Evolutionary conservation across 1,139 yeast genomes (phyloP).

Genomic region (Debaryomyces psychrophilus): DNA sequence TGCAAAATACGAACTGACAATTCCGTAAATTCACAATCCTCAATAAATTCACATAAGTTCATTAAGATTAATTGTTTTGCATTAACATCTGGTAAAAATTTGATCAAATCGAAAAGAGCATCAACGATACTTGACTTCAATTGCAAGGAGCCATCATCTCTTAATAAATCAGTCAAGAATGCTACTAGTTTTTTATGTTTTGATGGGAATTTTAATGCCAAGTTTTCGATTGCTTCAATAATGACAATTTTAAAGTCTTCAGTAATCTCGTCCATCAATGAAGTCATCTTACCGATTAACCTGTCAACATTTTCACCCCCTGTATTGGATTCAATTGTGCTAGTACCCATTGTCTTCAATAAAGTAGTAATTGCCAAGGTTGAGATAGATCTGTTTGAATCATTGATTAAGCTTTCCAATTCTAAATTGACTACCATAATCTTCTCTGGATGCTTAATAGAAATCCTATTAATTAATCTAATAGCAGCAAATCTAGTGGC

Average conservation of each 20-base stretch:
- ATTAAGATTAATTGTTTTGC: conserved; percentile 86
- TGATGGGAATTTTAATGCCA: conserved; percentile 90
- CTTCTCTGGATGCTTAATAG: conserved; percentile 79
- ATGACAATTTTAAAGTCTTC: conserved; percentile 95
- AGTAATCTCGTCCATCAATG: conserved; percentile 89
- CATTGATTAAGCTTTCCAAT: conserved; percentile 84
- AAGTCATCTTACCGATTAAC: conserved; percentile 82
- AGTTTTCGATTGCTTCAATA: conserved; percentile 89
- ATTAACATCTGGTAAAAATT: conserved; percentile 70
- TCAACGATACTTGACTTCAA: conserved; percentile 89
- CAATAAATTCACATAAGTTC: conserved; percentile 93
- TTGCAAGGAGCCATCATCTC: conserved; percentile 87
- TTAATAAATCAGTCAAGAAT: conserved; percentile 80
- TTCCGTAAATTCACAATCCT: conserved; percentile 96
- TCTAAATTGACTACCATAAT: conserved; percentile 73
- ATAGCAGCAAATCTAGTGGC: conserved; percentile 93
- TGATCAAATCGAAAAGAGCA: conserved; percentile 86
- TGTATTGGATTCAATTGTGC: conserved; percentile 37
- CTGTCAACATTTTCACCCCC: conserved; percentile 80
- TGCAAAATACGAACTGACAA: conserved; percentile 89
- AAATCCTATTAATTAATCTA: conserved; percentile 82
- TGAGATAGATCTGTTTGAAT: conserved; percentile 88
- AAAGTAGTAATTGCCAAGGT: conserved; percentile 98
- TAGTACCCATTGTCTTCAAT: conserved; percentile 90
- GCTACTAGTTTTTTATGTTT: conserved; percentile 82